Conservation (phyloP, 164 flowering plant species). For the Magnolia kwangsiensis region DNA sequence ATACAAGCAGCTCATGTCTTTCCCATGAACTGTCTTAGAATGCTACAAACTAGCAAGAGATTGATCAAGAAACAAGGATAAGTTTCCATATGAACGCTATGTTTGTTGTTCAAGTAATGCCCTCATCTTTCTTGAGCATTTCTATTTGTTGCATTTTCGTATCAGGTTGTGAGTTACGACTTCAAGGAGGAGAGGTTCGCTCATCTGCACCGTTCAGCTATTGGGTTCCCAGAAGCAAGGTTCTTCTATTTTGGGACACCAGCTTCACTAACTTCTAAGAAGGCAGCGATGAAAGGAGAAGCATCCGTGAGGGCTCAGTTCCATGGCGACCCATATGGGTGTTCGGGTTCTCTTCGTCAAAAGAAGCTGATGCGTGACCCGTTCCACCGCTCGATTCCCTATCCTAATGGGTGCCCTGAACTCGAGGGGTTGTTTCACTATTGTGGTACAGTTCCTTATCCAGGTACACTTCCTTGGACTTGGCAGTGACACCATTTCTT, state of each 20-base stretch:
- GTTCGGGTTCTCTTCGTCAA: constrained; percentile 59
- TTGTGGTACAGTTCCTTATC: constrained; percentile 63
- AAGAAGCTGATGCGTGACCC: constrained; percentile 86
- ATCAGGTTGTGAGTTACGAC: constrained; percentile 88
- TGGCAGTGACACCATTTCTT: not conserved
- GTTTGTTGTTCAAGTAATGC: not conserved
- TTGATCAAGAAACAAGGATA: not conserved
- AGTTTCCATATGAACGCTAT: not conserved
- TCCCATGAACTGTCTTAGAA: not conserved
- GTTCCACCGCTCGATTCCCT: constrained; percentile 86
- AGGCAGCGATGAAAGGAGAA: constrained; percentile 79
- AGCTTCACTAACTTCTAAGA: constrained; percentile 53
- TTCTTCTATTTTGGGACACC: constrained; percentile 84
- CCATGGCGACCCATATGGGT: constrained; percentile 82
- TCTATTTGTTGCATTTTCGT: not conserved
- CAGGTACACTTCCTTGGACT: constrained; percentile 72
- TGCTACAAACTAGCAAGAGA: not conserved
- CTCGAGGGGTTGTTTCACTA: constrained; percentile 65
- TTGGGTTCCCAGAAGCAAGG: constrained; percentile 71
- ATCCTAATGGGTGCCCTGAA: constrained; percentile 89
- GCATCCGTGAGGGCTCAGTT: constrained; percentile 78
- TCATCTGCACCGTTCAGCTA: constrained; percentile 79
- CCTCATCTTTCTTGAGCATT: not conserved
- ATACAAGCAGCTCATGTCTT: not conserved
- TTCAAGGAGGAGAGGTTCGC: constrained; percentile 89